Evolutionary conservation across 768 basidiomycete species (phyloP).

Genomic region (Lanmaoa rubissima): DNA sequence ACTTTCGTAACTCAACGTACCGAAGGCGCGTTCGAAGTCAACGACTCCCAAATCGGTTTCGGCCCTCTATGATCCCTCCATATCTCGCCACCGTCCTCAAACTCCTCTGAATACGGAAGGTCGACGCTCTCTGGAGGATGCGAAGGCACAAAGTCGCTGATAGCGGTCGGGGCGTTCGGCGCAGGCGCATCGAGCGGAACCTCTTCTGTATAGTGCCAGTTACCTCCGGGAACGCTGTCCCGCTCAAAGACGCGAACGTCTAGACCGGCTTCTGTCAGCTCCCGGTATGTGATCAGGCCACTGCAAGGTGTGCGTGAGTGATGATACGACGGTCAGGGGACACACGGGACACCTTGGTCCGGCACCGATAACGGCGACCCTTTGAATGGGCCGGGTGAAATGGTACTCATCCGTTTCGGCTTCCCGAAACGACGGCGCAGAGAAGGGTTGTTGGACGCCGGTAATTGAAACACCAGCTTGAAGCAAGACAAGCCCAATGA

Average conservation of each 20-base stretch:
- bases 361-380: constrained; percentile 1
- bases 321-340: not conserved
- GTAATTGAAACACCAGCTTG: not conserved
- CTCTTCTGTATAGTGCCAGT: constrained; percentile 4
- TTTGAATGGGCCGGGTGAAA: constrained; percentile 3
- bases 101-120: not conserved
- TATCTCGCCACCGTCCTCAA: not conserved
- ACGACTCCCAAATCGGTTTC: constrained; percentile 3
- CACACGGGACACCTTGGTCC: not conserved
- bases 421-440: not conserved
- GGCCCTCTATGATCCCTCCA: not conserved
- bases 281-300: not conserved
- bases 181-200: not conserved
- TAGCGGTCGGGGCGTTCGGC: not conserved
- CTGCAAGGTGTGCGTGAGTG: not conserved
- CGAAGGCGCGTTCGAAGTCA: constrained; percentile 2
- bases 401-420: not conserved
- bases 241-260: constrained; percentile 7
- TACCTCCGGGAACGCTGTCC: not conserved
- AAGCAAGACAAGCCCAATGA: not conserved
- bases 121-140: not conserved
- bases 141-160: not conserved
- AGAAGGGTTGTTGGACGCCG: not conserved
- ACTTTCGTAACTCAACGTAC: not conserved
- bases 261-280: not conserved